A percentile compares a stretch with the other conserved stretches of the same genome.
phyloP scores from a whole-genome alignment of 2,329 filamentous ascomycete genomes.

The Didymella lethalis region DNA sequence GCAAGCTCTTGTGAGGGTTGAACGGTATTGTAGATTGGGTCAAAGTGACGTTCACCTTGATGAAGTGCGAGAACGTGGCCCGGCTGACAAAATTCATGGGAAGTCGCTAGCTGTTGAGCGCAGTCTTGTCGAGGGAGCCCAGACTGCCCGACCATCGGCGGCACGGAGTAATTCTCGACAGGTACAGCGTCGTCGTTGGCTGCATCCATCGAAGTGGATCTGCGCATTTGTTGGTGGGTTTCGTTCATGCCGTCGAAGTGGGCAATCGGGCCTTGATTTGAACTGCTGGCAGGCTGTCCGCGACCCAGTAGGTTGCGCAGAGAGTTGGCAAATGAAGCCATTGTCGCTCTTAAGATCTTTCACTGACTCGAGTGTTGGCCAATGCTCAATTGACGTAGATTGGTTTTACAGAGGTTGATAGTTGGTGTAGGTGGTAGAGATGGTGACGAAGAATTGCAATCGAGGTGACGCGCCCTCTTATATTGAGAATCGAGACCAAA shows the following conservation, averaged over 20 bases:
- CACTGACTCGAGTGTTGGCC: background rate
- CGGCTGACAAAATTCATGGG: background rate
- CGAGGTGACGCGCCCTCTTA: background rate
- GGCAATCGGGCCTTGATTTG: background rate
- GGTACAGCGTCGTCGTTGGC: background rate
- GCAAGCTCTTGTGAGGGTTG: background rate
- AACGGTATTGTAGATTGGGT: background rate
- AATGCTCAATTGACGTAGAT: background rate
- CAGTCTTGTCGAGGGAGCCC: background rate
- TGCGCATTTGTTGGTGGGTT: background rate
- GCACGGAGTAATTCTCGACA: background rate
- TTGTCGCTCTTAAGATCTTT: background rate
- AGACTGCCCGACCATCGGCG: background rate
- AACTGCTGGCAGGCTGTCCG: background rate
- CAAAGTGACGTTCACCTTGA: background rate
- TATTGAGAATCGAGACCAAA: background rate
- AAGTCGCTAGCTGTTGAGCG: background rate
- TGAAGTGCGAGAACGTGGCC: background rate
- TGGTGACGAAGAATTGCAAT: background rate
- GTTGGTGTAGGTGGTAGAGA: background rate
- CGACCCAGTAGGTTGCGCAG: background rate
- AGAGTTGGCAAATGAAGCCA: conserved; percentile 4
- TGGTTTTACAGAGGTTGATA: background rate
- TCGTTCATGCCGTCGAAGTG: conserved; percentile 9
- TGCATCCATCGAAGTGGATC: background rate